Evolutionary conservation across 345 rosid genomes (phyloP).

Genomic region (Heritiera fomes): DNA sequence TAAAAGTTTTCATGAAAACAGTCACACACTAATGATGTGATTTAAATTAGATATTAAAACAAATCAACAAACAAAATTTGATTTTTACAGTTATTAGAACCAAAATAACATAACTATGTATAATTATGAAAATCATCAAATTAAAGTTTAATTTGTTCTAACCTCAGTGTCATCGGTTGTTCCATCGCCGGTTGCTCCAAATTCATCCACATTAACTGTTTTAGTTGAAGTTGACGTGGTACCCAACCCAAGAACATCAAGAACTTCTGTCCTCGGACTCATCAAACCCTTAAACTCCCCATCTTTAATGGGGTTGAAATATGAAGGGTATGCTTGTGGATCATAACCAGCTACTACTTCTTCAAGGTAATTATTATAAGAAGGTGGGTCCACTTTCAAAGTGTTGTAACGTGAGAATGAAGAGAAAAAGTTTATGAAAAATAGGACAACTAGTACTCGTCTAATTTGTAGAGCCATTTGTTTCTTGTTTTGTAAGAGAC

Average conservation of each 20-base stretch:
- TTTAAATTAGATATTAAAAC: too few relatives aligned
- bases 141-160: neutral
- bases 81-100: too few relatives aligned
- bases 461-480: slow-evolving; percentile 30
- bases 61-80: too few relatives aligned
- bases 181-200: slow-evolving; percentile 63
- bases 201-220: slow-evolving; percentile 47
- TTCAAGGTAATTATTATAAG: neutral
- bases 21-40: too few relatives aligned
- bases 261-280: neutral
- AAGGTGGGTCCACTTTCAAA: neutral
- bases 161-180: slow-evolving; percentile 64
- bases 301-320: slow-evolving; percentile 14
- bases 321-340: slow-evolving; percentile 18
- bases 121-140: too few relatives aligned
- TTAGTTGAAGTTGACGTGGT: neutral
- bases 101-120: too few relatives aligned
- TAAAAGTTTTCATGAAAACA: too few relatives aligned
- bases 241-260: neutral
- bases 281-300: neutral
- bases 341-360: slow-evolving; percentile 7
- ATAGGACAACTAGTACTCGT: neutral
- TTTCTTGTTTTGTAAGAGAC: slow-evolving; percentile 9
- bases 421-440: slow-evolving; percentile 5
- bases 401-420: slow-evolving; percentile 17